Evolutionary conservation across 2,329 filamentous ascomycete genomes (phyloP), one percentile per base, ranked within the genome.

Genomic region (Salinomyces thailandicus): DNA sequence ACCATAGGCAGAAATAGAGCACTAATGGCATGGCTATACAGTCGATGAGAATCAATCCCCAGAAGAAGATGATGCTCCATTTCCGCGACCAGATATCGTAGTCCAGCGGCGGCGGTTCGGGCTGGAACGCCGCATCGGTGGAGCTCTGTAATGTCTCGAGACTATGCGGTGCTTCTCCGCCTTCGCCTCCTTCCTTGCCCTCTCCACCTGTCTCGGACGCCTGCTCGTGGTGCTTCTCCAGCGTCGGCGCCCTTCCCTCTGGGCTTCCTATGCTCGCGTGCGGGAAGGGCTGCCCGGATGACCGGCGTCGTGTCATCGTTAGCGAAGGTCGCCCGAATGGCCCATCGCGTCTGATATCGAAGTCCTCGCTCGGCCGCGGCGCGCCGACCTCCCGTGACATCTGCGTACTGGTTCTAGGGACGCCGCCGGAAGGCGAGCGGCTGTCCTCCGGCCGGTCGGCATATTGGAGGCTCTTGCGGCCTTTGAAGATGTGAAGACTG

Each of bases 1-100:
- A 77, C 70, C 71, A 76, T 24, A 79, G 60, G 33, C 68, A 63
- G 60, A 73, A 79, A 58, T 78, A 79, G 2, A 79, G 61, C 3
- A 63, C 67, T 40, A 78, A 63, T 13, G 75, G 75, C 57, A 75
- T 71, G 38, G 62, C 67, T 41, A 75, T 61, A 34, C 68, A 72
- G 57, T 79, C 75, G 39, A 77, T 49, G 15, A 77, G 51, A 38
- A 77, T 73, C 27, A 79, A 52, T 1, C 60, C 60, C 74, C 74
- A 78, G 59, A 78, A 78, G 43, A 72, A 57, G 24, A 65, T 59
- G 42, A 78, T 75, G 20, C 66, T 62, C 55, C 66, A 68, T 50
- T 73, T 74, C 30, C 74, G 61, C 6, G 64, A 58, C 33, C 63
- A 64, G 28, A 77, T 54, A 15, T 67, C 68, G 57, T 77, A 77